A percentile compares a stretch with the other conserved stretches of the same genome.
Conservation (phyloP, 2,329 filamentous ascomycete species). For the Pseudogymnoascus sp. region DNA sequence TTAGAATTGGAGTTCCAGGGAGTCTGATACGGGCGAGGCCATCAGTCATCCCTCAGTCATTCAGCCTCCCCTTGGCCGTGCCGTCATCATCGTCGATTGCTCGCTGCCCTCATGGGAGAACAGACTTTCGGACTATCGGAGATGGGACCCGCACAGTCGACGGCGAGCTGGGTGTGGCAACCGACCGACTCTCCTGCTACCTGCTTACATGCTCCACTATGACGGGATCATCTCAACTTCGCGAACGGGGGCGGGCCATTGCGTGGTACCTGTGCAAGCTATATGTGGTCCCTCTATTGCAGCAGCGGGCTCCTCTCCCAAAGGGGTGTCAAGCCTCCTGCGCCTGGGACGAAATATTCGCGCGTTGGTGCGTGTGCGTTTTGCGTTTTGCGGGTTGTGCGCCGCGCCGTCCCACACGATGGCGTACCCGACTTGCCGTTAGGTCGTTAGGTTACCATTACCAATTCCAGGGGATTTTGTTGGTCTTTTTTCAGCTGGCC, state of each 20-base stretch:
- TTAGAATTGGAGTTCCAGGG: neutral
- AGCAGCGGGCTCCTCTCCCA: neutral
- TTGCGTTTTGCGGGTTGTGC: neutral
- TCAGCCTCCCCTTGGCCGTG: too few relatives aligned
- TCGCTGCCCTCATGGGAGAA: neutral
- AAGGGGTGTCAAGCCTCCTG: neutral
- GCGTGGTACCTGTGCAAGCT: neutral
- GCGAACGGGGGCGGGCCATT: neutral
- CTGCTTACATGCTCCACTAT: slow-evolving; percentile 1
- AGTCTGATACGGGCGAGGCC: neutral
- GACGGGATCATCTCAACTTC: neutral
- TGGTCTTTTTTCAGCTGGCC: neutral
- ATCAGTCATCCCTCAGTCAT: neutral
- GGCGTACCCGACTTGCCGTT: slow-evolving; percentile 6
- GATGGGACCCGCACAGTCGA: neutral
- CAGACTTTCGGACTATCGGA: neutral
- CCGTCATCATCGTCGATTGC: neutral
- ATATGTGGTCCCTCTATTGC: slow-evolving; percentile 3
- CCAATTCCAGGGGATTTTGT: neutral
- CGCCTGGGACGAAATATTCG: neutral
- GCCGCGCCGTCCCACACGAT: slow-evolving; percentile 6
- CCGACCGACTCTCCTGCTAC: neutral
- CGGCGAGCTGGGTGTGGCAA: neutral
- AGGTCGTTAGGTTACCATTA: neutral
- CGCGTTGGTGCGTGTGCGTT: neutral